A percentile compares a stretch with the other conserved stretches of the same genome.
phyloP scores from a whole-genome alignment of 2,329 filamentous ascomycete genomes.

The Cladosporium sp. region DNA sequence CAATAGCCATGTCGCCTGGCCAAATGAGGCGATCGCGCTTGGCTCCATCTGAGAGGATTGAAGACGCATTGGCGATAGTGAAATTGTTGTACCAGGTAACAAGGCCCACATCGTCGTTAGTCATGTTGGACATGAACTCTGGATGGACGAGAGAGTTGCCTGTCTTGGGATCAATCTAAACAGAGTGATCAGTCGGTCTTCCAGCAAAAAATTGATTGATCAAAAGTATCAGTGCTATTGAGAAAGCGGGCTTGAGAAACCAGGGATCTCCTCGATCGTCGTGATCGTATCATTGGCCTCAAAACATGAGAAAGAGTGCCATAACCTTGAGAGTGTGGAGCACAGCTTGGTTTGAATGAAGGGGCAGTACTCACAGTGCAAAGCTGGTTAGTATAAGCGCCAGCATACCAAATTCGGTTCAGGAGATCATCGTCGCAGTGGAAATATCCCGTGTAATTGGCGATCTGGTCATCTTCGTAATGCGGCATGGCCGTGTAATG shows the following conservation, averaged over 20 bases:
- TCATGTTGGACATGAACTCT: slow-evolving; percentile 13
- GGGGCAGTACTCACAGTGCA: slow-evolving; percentile 23
- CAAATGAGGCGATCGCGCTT: slow-evolving; percentile 37
- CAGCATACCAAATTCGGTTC: slow-evolving; percentile 55
- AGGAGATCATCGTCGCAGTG: slow-evolving; percentile 40
- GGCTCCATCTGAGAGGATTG: slow-evolving; percentile 36
- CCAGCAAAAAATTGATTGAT: too few relatives aligned
- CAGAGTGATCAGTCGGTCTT: not conserved
- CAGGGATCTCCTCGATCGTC: too few relatives aligned
- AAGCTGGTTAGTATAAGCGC: slow-evolving; percentile 35
- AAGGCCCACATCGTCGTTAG: slow-evolving; percentile 10
- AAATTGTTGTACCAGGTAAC: slow-evolving; percentile 34
- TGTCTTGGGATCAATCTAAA: slow-evolving; percentile 1
- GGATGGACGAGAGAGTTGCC: slow-evolving; percentile 15
- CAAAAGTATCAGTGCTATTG: not conserved
- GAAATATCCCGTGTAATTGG: slow-evolving; percentile 37
- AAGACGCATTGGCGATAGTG: slow-evolving; percentile 29
- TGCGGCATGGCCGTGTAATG: slow-evolving; percentile 45
- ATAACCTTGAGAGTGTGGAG: too few relatives aligned
- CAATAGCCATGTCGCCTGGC: slow-evolving; percentile 49
- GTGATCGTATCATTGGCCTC: too few relatives aligned
- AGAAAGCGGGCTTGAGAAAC: not conserved
- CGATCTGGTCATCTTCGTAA: slow-evolving; percentile 36
- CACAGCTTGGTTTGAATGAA: not conserved
- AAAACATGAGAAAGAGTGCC: too few relatives aligned